Evolutionary conservation across 164 flowering plant species (phyloP), one percentile per base, ranked within the genome.

Genomic region (Sextonia rubra): DNA sequence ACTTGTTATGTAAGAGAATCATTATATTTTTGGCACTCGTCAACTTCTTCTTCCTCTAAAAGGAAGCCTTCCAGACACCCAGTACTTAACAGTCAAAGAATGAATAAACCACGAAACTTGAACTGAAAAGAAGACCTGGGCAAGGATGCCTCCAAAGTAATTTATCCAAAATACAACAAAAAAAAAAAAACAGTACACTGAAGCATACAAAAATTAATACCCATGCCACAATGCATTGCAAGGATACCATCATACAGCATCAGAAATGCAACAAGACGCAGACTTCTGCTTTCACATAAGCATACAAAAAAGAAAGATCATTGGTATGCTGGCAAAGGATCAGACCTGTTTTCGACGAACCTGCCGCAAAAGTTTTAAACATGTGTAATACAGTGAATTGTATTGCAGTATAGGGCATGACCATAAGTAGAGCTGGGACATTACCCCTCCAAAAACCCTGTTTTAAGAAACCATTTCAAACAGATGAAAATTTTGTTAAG

Each of bases 361-460:
- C 97, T 77, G 99, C 74, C 58, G 86, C 96, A 70, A 87, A 74
- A 11, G 98, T 83, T 82, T 93, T 95, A 63, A 95, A 76, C 76
- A 85, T 87, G 80, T 91, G 93, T 66, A 95, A 76, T 48, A 95
- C 98, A 0, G 91, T 77, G 78, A 95, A 95, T 70, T 95, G 99
- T 74, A 95, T 93, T 47, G 99, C 87, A 60, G 93, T 88, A 71
- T 95, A 95, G 58, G 97, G 98, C 99, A 95, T 89, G 74, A 91
- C 99, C 98, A 95, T 93, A 58, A 95, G 97, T 37, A 95, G 82
- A 15, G 96, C 99, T 1, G 99, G 99, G 71, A 93, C 97, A 87
- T 93, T 95, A 27, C 99, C 99, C 60, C 97, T 89, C 99, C 99
- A 95, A 82, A 95, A 93, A 29, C 99, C 99, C 99, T 91, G 82